These are phyloP conservation scores for Saturnispora ahearnii DNA, from an alignment of 805 yeast species.

Conservation along the genomic window DNA sequence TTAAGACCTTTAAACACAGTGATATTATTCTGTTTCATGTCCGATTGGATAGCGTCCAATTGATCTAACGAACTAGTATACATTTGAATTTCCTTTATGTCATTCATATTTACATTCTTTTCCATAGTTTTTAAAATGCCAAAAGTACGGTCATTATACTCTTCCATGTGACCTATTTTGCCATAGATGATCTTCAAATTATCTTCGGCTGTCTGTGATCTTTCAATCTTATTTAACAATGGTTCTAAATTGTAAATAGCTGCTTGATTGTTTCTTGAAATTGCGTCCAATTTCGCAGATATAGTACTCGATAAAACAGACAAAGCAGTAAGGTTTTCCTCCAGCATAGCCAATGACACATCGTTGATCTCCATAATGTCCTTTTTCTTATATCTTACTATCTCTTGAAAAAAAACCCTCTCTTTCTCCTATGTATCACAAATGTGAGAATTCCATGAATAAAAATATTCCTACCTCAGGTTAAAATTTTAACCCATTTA, in stretches of 20 bases:
- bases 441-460: background rate
- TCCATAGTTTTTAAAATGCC: conserved; percentile 18
- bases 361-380: conserved; percentile 39
- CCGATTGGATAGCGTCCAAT: conserved; percentile 26
- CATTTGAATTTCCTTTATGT: conserved; percentile 33
- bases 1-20: conserved; percentile 59
- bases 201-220: background rate
- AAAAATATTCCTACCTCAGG: background rate
- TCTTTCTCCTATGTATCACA: background rate
- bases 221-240: conserved; percentile 3
- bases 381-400: background rate
- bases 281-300: conserved; percentile 42
- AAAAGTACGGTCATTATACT: conserved; percentile 12
- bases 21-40: conserved; percentile 20
- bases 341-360: conserved; percentile 75
- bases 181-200: conserved; percentile 36
- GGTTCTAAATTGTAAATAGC: conserved; percentile 40
- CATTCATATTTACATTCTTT: conserved; percentile 21
- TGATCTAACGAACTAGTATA: conserved; percentile 28
- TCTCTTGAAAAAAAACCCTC: conserved; percentile 1
- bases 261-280: conserved; percentile 43
- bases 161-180: conserved; percentile 27
- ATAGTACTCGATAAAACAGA: conserved; percentile 48
- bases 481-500: background rate
- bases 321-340: conserved; percentile 59